Percentiles rank a stretch among this genome's conserved stretches.
These are phyloP conservation scores for Hordeum marinum DNA, from an alignment of 176 grass and related monocot genomes.

Conservation along the genomic window DNA sequence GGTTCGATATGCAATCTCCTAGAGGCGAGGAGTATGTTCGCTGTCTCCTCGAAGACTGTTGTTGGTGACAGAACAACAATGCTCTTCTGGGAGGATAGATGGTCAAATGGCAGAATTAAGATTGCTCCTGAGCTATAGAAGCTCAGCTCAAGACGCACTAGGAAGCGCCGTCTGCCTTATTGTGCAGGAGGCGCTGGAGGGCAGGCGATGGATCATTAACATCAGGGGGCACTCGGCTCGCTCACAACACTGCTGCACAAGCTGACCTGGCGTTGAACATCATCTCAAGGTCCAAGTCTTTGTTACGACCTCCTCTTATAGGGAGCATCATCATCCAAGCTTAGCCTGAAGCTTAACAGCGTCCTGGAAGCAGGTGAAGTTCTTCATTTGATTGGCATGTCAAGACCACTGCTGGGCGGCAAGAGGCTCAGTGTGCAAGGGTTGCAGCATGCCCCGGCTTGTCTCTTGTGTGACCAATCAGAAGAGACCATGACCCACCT, in stretches of 20 bases:
- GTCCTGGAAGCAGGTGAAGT: not conserved
- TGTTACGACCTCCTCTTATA: not conserved
- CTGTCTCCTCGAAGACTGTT: not conserved
- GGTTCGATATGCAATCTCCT: not conserved
- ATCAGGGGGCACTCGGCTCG: not conserved
- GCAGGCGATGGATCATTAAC: not conserved
- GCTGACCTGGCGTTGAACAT: not conserved
- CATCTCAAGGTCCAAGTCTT: not conserved
- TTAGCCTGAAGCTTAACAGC: not conserved
- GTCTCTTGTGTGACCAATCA: not conserved
- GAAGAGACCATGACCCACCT: not conserved
- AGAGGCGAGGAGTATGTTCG: not conserved
- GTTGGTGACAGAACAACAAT: not conserved
- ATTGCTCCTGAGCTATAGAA: not conserved
- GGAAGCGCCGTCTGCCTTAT: not conserved
- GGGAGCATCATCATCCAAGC: not conserved
- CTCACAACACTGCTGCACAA: not conserved
- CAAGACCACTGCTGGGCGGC: not conserved
- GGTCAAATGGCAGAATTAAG: not conserved
- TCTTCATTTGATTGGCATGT: not conserved
- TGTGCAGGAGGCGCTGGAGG: not conserved
- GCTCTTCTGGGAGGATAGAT: not conserved
- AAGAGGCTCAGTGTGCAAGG: not conserved
- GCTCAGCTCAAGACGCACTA: not conserved
- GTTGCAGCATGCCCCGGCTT: not conserved